Conservation (phyloP, 805 yeast genomes). For the Wickerhamiella dianesei region DNA sequence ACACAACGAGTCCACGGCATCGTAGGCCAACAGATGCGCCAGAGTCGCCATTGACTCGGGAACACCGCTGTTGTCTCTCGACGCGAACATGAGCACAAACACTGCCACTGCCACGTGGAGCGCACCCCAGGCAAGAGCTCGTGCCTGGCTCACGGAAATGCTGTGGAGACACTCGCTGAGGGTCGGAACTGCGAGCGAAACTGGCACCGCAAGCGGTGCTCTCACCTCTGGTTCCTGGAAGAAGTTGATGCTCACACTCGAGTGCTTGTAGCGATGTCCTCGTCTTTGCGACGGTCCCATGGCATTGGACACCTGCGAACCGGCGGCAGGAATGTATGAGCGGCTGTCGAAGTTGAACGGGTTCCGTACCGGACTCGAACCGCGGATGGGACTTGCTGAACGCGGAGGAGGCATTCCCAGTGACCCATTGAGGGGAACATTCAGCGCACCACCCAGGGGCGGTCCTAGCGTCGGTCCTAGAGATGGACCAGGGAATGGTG, state of each 20-base stretch:
- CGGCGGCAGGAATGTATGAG: conserved; percentile 25
- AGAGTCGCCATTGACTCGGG: conserved; percentile 41
- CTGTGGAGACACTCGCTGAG: conserved; percentile 48
- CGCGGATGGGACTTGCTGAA: conserved; percentile 1
- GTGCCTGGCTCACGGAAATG: conserved; percentile 42
- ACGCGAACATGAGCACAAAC: conserved; percentile 33
- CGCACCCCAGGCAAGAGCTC: conserved; percentile 44
- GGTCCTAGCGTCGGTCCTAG: not conserved
- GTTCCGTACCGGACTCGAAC: conserved; percentile 8
- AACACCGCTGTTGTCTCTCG: conserved; percentile 6
- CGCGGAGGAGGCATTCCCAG: conserved; percentile 1
- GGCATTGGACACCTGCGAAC: conserved; percentile 12
- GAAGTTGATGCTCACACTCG: conserved; percentile 89
- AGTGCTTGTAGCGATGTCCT: conserved; percentile 92
- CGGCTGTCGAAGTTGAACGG: conserved; percentile 61
- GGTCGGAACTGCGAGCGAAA: conserved; percentile 60
- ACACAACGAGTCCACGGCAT: conserved; percentile 61
- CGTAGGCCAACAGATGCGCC: conserved; percentile 79
- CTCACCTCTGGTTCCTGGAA: conserved; percentile 82
- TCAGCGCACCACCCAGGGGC: conserved; percentile 11
- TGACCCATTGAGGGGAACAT: not conserved
- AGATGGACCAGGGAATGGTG: not conserved
- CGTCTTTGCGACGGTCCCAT: conserved; percentile 37
- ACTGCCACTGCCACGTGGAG: conserved; percentile 44
- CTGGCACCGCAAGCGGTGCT: conserved; percentile 49